Base-by-base conservation (phyloP, 768 basidiomycete species). In the Tylopilus subfusipes region DNA sequence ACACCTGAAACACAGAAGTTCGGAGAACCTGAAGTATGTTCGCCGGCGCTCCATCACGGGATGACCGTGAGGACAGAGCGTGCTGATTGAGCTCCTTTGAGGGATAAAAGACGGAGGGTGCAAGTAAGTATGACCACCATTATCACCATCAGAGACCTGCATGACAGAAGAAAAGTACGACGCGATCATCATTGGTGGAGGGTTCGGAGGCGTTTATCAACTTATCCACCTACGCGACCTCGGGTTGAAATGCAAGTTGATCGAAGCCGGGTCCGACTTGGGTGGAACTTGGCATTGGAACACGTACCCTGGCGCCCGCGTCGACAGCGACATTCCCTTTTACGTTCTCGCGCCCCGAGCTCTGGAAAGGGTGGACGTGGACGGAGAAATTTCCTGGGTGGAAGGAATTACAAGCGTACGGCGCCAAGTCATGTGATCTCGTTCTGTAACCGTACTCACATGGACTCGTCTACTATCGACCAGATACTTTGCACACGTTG, bases 201-300 rank as follows among this genome's bases (percentile, higher is more conserved):
- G 58, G 12, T 59, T 59, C 14, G 42, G 31, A 16, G 52, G 56
- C n/a, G 16, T 57, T 24, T 57, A 50, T 6, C 55, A 52, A 2
- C 45, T 60, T 2, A 42, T 57, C 14, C 45, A 57, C 29, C 30
- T 59, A 12, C 49, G 59, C 24, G 24, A 51, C 16, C 44, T 33
- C 16, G 56, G 52, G 4, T 53, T 52, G 34, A 50, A 13, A 27
- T 57, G 58, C 55, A 59, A 50, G 39, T 12, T 58, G 2, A 46
- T 60, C 27, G 59, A 60, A 16, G 48, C 47, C 1, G 59, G 48
- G 11, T 52, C 59, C 8, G 43, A 52, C 12, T 30, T 60, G 13
- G 60, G 61, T 6, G 60, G 61, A 0, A 62, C 53, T 6, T 62
- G 56, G 57, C 59, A 54, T 25, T 59, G 57, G 58, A 59, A 54